Evolutionary conservation across 495 filamentous ascomycete species (phyloP).

Genomic region (Xylaria curta): DNA sequence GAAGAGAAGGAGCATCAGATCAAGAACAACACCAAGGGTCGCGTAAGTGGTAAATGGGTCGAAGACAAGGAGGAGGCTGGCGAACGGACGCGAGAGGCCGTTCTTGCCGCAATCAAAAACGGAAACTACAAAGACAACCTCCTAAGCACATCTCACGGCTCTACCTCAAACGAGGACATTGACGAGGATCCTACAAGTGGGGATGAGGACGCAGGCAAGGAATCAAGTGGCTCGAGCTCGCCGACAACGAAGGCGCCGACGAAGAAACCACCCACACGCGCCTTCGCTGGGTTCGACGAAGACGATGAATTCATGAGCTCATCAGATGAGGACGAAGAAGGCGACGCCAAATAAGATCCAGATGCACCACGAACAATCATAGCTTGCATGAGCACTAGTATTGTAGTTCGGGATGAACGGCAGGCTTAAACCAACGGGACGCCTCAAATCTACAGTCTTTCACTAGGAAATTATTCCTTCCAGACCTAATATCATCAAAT

Average conservation of each 20-base stretch:
- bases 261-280: slow-evolving; percentile 55
- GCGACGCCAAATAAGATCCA: slow-evolving; percentile 4
- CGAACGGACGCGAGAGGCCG: slow-evolving; percentile 84
- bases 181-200: slow-evolving; percentile 46
- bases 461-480: not conserved
- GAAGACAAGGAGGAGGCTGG: slow-evolving; percentile 87
- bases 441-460: not conserved
- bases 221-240: slow-evolving; percentile 44
- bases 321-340: slow-evolving; percentile 65
- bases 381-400: not conserved
- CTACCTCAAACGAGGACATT: slow-evolving; percentile 48
- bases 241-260: slow-evolving; percentile 44
- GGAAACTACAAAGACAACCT: slow-evolving; percentile 63
- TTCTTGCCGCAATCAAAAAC: slow-evolving; percentile 75
- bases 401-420: no score
- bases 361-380: not conserved
- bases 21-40: slow-evolving; percentile 68
- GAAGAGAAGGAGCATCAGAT: slow-evolving; percentile 84
- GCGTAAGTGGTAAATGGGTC: slow-evolving; percentile 89
- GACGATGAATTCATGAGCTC: slow-evolving; percentile 90
- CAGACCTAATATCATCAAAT: not conserved
- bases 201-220: slow-evolving; percentile 42
- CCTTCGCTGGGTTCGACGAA: slow-evolving; percentile 86
- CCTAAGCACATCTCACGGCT: slow-evolving; percentile 51
- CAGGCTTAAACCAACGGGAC: not conserved